Conservation (phyloP, 2,329 filamentous ascomycete species). For the Colletotrichum magnum region DNA sequence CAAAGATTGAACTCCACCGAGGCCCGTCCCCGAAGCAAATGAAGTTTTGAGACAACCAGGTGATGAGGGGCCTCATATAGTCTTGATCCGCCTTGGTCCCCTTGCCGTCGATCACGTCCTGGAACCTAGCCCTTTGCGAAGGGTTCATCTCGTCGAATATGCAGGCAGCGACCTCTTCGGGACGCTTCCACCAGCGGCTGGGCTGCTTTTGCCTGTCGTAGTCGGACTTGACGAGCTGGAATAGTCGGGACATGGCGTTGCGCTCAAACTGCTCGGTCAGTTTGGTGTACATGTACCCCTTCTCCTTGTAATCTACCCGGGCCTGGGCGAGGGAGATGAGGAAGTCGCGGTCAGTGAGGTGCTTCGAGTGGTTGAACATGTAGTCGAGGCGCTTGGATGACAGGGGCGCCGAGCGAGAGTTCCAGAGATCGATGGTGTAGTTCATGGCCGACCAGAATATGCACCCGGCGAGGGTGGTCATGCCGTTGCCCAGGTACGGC, state of each 20-base stretch:
- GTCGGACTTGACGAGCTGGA: conserved; percentile 4
- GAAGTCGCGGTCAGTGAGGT: conserved; percentile 11
- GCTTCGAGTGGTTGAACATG: conserved; percentile 18
- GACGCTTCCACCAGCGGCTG: conserved; percentile 32
- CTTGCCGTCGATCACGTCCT: conserved; percentile 22
- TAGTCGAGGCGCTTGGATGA: conserved; percentile 15
- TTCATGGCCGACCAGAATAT: conserved; percentile 41
- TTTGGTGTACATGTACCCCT: conserved; percentile 36
- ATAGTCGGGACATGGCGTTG: conserved; percentile 9
- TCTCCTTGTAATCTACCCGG: conserved; percentile 31
- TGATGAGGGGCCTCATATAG: conserved; percentile 8
- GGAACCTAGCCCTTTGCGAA: conserved; percentile 1
- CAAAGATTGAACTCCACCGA: conserved; percentile 25
- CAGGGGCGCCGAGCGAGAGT: conserved; percentile 11
- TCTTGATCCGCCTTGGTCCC: conserved; percentile 6
- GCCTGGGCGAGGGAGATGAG: conserved; percentile 29
- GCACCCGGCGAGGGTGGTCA: conserved; percentile 30
- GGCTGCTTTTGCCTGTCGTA: conserved; percentile 3
- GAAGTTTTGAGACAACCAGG: conserved; percentile 24
- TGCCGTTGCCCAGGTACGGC: conserved; percentile 26
- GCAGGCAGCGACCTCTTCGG: conserved; percentile 16
- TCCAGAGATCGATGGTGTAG: conserved; percentile 37
- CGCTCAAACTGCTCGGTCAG: conserved; percentile 33
- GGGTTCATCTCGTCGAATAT: neutral
- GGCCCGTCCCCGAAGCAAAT: conserved; percentile 38